A percentile compares a stretch with the other conserved stretches of the same genome.
phyloP scores from a whole-genome alignment of 331 rosid species.

The Malus hybrid region DNA sequence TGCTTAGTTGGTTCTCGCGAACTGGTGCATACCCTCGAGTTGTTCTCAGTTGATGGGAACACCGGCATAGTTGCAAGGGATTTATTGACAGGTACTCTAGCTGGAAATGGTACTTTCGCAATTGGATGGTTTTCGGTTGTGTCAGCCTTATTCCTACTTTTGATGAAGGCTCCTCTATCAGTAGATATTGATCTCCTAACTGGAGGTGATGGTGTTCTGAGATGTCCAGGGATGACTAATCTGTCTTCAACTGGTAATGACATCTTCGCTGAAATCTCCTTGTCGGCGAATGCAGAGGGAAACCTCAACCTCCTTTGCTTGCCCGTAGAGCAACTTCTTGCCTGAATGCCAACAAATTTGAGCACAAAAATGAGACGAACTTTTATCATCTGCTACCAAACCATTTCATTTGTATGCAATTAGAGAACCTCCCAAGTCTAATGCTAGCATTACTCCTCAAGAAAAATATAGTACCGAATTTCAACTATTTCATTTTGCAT shows the following conservation, averaged over 20 bases:
- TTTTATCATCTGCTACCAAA: background rate
- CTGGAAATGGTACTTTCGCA: conserved; percentile 59
- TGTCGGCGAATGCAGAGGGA: conserved; percentile 64
- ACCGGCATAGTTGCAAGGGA: conserved; percentile 36
- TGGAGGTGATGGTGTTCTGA: conserved; percentile 90
- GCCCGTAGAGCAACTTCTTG: conserved; percentile 93
- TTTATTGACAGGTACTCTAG: conserved; percentile 60
- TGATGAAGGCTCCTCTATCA: conserved; percentile 71
- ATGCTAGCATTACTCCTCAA: background rate
- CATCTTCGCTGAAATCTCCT: conserved; percentile 56
- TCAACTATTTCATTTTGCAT: background rate
- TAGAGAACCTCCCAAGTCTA: background rate
- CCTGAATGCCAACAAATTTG: conserved; percentile 28
- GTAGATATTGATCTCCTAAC: conserved; percentile 80
- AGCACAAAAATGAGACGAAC: background rate
- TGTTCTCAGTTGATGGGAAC: conserved; percentile 29
- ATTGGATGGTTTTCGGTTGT: conserved; percentile 61
- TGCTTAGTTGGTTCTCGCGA: conserved; percentile 43
- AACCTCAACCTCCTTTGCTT: conserved; percentile 86
- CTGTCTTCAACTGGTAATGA: conserved; percentile 55
- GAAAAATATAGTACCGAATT: background rate
- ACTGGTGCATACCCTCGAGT: conserved; percentile 20
- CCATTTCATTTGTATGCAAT: background rate
- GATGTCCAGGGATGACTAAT: conserved; percentile 43
- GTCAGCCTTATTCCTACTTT: conserved; percentile 52